These are phyloP conservation scores for Ogataea corticis DNA, from an alignment of 805 yeast genomes.

Conservation along the genomic window DNA sequence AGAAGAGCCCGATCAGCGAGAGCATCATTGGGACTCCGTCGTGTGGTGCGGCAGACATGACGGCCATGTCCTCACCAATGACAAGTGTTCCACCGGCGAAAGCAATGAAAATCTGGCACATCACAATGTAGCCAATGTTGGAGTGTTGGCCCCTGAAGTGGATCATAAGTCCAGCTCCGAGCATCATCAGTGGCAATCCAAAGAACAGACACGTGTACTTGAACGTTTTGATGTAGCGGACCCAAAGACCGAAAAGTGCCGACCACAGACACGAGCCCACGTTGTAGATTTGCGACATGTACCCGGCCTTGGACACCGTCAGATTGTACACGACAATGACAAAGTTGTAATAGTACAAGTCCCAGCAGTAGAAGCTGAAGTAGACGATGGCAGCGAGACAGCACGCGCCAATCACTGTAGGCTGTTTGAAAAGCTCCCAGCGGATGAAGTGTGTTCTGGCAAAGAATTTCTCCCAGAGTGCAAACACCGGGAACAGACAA, in stretches of 20 bases:
- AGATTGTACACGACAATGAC: conserved; percentile 26
- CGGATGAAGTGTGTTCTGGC: conserved; percentile 30
- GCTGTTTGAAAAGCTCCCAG: conserved; percentile 27
- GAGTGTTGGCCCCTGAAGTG: conserved; percentile 25
- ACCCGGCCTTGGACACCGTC: conserved; percentile 22
- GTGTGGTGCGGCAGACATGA: conserved; percentile 41
- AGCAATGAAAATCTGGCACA: conserved; percentile 38
- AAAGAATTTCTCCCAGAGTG: conserved; percentile 37
- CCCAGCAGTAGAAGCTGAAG: conserved; percentile 29
- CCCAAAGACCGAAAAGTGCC: conserved; percentile 22
- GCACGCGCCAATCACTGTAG: conserved; percentile 32
- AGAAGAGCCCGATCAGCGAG: conserved; percentile 36
- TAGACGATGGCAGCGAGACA: conserved; percentile 15
- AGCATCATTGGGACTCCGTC: conserved; percentile 43
- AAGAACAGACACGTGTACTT: conserved; percentile 24
- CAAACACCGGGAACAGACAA: conserved; percentile 35
- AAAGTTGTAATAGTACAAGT: conserved; percentile 23
- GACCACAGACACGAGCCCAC: conserved; percentile 29
- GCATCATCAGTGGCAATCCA: conserved; percentile 23
- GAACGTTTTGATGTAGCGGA: conserved; percentile 25
- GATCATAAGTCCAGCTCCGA: conserved; percentile 30
- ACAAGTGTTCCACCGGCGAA: conserved; percentile 42
- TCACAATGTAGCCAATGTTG: conserved; percentile 26
- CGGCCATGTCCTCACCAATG: conserved; percentile 34
- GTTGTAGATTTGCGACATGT: conserved; percentile 27